Conservation (phyloP, 352 stramenopile species). For the Phytophthora multivora region DNA sequence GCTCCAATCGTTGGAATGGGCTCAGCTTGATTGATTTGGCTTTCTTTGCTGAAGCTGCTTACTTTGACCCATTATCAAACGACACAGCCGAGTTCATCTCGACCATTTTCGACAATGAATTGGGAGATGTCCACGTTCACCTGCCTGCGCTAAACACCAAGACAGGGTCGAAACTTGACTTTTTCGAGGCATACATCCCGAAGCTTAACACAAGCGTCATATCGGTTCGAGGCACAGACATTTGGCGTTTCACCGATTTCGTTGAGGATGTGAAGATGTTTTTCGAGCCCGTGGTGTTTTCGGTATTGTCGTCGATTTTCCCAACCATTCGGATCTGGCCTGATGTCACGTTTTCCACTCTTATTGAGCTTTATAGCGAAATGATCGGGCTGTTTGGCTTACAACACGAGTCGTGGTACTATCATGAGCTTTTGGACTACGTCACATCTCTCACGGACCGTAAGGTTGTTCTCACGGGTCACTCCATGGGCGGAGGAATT, state of each 20-base stretch:
- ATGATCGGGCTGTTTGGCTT: constrained; percentile 88
- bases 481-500: constrained; percentile 90
- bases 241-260: constrained; percentile 90
- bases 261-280: constrained; percentile 93
- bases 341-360: constrained; percentile 86
- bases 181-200: constrained; percentile 82
- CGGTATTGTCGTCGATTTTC: constrained; percentile 88
- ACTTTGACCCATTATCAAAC: constrained; percentile 88
- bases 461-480: constrained; percentile 85
- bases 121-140: constrained; percentile 56
- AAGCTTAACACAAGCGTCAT: constrained; percentile 86
- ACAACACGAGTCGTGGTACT: constrained; percentile 88
- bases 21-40: constrained; percentile 83
- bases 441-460: constrained; percentile 78
- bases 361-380: constrained; percentile 89
- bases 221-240: constrained; percentile 88
- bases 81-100: constrained; percentile 71
- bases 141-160: constrained; percentile 80
- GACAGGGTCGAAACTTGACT: constrained; percentile 84
- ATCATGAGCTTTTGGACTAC: constrained; percentile 86
- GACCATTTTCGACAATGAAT: constrained; percentile 59
- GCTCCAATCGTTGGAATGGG: constrained; percentile 74
- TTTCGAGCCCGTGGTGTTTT: constrained; percentile 90
- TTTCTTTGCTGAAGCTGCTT: constrained; percentile 86
- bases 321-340: constrained; percentile 92